Percentiles rank a stretch among this genome's conserved stretches.
Conservation (phyloP, 163 green algal genomes). For the Scenedesmus sp. region DNA sequence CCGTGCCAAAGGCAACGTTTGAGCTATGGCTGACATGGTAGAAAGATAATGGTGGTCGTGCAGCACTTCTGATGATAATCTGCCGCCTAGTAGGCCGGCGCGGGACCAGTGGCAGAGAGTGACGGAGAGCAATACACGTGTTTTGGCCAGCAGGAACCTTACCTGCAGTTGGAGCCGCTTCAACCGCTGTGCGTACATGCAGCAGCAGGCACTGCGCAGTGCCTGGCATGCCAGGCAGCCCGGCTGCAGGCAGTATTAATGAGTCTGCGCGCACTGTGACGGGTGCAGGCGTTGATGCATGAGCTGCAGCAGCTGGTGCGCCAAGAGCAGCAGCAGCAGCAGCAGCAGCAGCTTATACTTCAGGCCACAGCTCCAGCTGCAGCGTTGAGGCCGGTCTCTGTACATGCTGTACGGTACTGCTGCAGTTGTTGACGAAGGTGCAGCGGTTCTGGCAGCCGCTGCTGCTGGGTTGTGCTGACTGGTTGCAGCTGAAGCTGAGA, state of each 20-base stretch:
- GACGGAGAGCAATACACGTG: too few relatives aligned
- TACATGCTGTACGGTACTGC: not conserved
- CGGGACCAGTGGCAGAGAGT: too few relatives aligned
- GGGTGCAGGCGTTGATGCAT: conserved; percentile 6
- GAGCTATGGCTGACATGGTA: too few relatives aligned
- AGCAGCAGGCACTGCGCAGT: not conserved
- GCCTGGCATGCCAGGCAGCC: not conserved
- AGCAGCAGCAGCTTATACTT: not conserved
- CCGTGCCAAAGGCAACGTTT: too few relatives aligned
- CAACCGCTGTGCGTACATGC: not conserved
- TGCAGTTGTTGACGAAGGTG: not conserved
- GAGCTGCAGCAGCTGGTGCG: conserved; percentile 39
- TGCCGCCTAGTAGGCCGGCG: too few relatives aligned
- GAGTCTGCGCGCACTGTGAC: not conserved
- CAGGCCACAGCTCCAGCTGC: not conserved
- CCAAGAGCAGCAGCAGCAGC: not conserved
- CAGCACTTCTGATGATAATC: too few relatives aligned
- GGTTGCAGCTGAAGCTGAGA: not conserved
- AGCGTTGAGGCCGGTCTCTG: too few relatives aligned
- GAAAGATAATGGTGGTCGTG: too few relatives aligned
- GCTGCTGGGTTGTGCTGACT: not conserved
- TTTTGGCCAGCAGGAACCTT: too few relatives aligned
- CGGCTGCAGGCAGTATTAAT: not conserved
- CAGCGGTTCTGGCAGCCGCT: not conserved
- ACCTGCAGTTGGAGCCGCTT: too few relatives aligned